Conservation (phyloP, 208 protist species). For the Crithidia thermophila region DNA sequence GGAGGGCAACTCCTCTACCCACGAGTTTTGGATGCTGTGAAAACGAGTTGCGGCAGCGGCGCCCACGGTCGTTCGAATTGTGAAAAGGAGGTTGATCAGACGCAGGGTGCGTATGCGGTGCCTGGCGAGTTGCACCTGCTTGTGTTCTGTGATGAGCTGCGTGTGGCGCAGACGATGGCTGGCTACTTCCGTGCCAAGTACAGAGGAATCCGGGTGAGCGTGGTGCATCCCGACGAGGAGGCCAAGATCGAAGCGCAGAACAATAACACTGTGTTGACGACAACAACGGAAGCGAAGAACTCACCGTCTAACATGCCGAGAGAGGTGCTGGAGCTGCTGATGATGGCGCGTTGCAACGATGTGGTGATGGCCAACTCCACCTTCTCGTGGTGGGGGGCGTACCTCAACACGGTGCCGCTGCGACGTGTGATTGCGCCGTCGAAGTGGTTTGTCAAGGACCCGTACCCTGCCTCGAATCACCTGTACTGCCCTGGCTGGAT, state of each 20-base stretch:
- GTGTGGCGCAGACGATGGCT: slow-evolving; percentile 44
- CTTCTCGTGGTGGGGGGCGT: slow-evolving; percentile 90
- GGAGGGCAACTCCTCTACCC: slow-evolving; percentile 46
- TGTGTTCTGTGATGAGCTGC: slow-evolving; percentile 80
- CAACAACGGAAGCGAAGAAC: not conserved
- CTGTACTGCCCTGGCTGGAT: slow-evolving; percentile 82
- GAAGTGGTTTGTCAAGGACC: slow-evolving; percentile 79
- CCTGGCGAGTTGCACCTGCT: slow-evolving; percentile 62
- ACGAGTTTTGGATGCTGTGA: no score
- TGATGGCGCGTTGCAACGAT: slow-evolving; percentile 83
- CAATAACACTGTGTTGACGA: no score
- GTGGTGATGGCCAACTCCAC: slow-evolving; percentile 90
- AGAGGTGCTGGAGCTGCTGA: slow-evolving; percentile 83
- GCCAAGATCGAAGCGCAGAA: not conserved
- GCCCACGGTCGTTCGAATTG: no score
- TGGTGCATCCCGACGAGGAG: slow-evolving; percentile 26
- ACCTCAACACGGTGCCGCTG: slow-evolving; percentile 64
- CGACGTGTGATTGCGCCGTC: slow-evolving; percentile 71
- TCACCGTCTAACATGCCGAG: slow-evolving; percentile 11
- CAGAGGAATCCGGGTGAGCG: slow-evolving; percentile 42
- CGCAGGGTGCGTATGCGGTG: no score
- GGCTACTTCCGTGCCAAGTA: slow-evolving; percentile 69
- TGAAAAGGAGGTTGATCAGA: no score
- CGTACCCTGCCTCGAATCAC: slow-evolving; percentile 74
- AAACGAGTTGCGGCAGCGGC: no score